These are phyloP conservation scores for Nicotiana paniculata DNA, from an alignment of 257 asterid species.

Conservation along the genomic window DNA sequence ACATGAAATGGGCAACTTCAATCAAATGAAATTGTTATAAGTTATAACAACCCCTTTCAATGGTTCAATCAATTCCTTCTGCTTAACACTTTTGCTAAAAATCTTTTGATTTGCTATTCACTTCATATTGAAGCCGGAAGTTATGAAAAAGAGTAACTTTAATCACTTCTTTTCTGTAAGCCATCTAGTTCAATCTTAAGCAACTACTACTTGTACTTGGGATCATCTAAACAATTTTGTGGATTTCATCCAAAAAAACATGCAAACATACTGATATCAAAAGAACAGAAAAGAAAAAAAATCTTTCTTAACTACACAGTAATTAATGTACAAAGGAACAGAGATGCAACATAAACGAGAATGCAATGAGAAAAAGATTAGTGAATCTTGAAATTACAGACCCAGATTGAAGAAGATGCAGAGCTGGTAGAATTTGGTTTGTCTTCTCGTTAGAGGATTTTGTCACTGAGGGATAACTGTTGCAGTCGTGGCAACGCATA, in stretches of 20 bases:
- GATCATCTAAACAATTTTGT: neutral
- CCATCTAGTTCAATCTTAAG: neutral
- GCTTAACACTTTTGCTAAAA: neutral
- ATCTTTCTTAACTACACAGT: neutral
- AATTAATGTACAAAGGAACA: neutral
- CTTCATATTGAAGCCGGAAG: neutral
- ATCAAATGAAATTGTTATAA: neutral
- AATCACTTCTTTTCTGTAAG: neutral
- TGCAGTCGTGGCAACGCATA: neutral
- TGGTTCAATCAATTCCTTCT: neutral
- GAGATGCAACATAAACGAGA: neutral
- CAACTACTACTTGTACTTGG: neutral
- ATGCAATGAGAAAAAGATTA: neutral
- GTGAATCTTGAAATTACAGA: slow-evolving; percentile 8
- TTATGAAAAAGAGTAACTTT: neutral
- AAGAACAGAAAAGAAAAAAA: neutral
- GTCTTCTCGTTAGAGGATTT: neutral
- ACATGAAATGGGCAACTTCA: neutral
- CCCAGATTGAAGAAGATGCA: slow-evolving; percentile 4
- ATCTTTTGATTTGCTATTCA: neutral
- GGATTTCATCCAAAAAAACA: neutral
- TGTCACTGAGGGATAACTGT: too few relatives aligned
- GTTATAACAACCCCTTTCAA: neutral
- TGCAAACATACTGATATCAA: neutral
- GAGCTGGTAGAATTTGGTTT: neutral